These are phyloP conservation scores for Colletotrichum eleusines DNA, from an alignment of 2,329 filamentous ascomycete genomes.

Conservation along the genomic window DNA sequence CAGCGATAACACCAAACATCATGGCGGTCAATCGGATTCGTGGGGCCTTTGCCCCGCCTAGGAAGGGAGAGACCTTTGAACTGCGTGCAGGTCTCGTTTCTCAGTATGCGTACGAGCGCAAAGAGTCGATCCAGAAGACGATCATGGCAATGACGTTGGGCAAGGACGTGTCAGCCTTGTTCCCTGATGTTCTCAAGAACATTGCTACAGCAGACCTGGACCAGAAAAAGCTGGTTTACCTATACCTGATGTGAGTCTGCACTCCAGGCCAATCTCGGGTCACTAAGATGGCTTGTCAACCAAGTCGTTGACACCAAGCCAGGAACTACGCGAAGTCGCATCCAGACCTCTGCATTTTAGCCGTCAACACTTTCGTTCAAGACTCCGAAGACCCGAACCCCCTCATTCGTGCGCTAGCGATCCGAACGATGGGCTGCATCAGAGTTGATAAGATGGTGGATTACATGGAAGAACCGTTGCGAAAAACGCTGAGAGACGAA, in stretches of 20 bases:
- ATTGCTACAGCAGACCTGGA: conserved; percentile 95
- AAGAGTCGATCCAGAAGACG: conserved; percentile 99
- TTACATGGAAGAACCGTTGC: conserved; percentile 98
- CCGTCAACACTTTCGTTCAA: conserved; percentile 99
- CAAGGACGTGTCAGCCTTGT: conserved; percentile 97
- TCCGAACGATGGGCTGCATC: conserved; percentile 98
- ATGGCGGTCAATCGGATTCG: conserved; percentile 98
- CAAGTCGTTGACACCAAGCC: conserved; percentile 43
- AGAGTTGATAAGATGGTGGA: conserved; percentile 99
- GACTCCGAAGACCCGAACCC: conserved; percentile 99
- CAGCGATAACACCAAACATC: conserved; percentile 47
- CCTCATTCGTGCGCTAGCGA: conserved; percentile 91
- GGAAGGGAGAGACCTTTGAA: conserved; percentile 98
- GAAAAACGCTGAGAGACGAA: conserved; percentile 96
- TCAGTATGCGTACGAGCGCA: conserved; percentile 99
- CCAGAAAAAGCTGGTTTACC: conserved; percentile 99
- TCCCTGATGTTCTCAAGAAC: conserved; percentile 98
- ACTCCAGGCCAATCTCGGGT: conserved; percentile 22
- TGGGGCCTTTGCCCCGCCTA: conserved; percentile 90
- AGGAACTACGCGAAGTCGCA: conserved; percentile 99
- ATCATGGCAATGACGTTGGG: conserved; percentile 99
- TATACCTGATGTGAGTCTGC: conserved; percentile 89
- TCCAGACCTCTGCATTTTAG: conserved; percentile 97
- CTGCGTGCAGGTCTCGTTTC: conserved; percentile 94
- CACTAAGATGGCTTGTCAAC: neutral